phyloP scores from a whole-genome alignment of 768 basidiomycete genomes.

The Hebeloma cylindrosporum region DNA sequence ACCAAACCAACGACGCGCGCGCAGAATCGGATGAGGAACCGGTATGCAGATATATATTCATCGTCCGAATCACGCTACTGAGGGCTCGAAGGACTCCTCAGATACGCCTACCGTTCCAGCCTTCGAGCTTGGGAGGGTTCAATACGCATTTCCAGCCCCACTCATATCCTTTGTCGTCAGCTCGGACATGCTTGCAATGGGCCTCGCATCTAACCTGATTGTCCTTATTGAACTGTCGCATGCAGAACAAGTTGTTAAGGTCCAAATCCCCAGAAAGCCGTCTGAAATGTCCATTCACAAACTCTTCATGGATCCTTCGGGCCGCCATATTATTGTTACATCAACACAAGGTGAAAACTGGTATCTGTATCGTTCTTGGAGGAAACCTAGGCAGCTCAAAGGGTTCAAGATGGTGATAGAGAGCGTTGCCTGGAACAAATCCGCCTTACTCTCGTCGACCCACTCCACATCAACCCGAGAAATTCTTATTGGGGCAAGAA shows the following conservation, averaged over 20 bases:
- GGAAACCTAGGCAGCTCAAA: slow-evolving; percentile 79
- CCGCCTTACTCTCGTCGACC: slow-evolving; percentile 59
- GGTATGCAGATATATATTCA: too few species aligned
- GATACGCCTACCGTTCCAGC: slow-evolving; percentile 56
- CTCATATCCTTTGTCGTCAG: slow-evolving; percentile 80
- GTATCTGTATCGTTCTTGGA: slow-evolving; percentile 82
- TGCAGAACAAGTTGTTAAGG: slow-evolving; percentile 81
- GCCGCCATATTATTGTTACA: slow-evolving; percentile 85
- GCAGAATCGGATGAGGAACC: slow-evolving; percentile 39
- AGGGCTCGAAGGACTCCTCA: too few species aligned
- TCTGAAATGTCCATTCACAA: slow-evolving; percentile 78
- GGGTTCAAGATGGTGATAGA: slow-evolving; percentile 86
- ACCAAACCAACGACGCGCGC: slow-evolving; percentile 49
- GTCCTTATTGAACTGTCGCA: slow-evolving; percentile 89
- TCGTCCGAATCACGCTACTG: too few species aligned
- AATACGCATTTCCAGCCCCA: slow-evolving; percentile 85
- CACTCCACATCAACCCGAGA: slow-evolving; percentile 77
- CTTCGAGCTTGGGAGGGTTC: slow-evolving; percentile 86
- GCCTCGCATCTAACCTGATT: slow-evolving; percentile 68
- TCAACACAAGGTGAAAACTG: slow-evolving; percentile 90
- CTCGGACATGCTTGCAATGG: slow-evolving; percentile 88
- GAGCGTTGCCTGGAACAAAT: slow-evolving; percentile 88
- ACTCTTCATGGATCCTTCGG: slow-evolving; percentile 91
- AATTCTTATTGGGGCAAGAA: slow-evolving; percentile 82
- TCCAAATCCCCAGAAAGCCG: slow-evolving; percentile 73